Conservation (phyloP, 2,329 filamentous ascomycete genomes). For the Seiridium cupressi region DNA sequence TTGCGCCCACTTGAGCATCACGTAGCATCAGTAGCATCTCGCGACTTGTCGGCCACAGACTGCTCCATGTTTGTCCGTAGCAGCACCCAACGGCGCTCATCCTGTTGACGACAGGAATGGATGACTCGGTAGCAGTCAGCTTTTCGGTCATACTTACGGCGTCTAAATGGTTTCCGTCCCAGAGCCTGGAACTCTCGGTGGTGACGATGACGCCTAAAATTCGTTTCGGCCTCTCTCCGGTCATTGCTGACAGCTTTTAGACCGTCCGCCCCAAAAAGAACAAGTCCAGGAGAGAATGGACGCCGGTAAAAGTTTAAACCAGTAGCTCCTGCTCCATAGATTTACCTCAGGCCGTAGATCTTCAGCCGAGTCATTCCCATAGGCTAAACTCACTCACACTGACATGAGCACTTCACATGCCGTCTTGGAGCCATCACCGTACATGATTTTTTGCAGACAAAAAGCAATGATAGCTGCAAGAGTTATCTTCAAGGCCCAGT, state of each 20-base stretch:
- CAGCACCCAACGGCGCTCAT: background rate
- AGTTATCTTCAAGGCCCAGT: background rate
- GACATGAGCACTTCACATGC: background rate
- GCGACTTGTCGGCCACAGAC: background rate
- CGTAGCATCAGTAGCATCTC: background rate
- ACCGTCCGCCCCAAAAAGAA: background rate
- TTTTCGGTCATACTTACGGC: background rate
- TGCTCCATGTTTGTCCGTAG: background rate
- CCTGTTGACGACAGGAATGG: background rate
- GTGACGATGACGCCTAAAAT: background rate
- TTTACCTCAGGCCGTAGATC: background rate
- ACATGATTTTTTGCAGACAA: too few species aligned
- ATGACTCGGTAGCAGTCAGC: background rate
- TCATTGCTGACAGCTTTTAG: conserved; percentile 5
- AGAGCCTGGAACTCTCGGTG: background rate
- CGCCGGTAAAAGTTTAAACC: background rate
- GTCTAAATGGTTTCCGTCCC: background rate
- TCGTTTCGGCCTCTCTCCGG: conserved; percentile 2
- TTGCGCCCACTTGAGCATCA: background rate
- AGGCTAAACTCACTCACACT: background rate
- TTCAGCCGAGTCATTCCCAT: background rate
- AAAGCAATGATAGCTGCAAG: background rate
- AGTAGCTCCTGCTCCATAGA: background rate
- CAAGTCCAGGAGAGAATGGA: background rate
- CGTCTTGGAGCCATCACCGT: background rate